These are phyloP conservation scores for Melanomma pulvis-pyrius DNA, from an alignment of 495 filamentous ascomycete genomes.

Conservation along the genomic window DNA sequence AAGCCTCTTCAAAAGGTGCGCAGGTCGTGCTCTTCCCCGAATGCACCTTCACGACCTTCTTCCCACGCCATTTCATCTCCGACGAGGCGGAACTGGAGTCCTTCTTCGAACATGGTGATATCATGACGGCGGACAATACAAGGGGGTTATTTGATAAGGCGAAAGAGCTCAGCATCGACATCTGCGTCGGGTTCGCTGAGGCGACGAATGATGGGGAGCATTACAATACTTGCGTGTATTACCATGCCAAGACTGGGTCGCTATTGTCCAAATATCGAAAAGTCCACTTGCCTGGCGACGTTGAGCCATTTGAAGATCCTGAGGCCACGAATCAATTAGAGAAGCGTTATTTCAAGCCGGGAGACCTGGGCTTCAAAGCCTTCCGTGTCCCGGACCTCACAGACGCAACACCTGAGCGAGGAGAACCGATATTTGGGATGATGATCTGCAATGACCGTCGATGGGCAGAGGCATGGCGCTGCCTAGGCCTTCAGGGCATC, in stretches of 20 bases:
- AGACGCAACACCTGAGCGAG: slow-evolving; percentile 19
- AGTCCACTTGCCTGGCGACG: slow-evolving; percentile 53
- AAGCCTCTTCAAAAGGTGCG: slow-evolving; percentile 45
- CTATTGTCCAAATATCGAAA: slow-evolving; percentile 55
- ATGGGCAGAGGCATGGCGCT: slow-evolving; percentile 54
- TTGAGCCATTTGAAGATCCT: slow-evolving; percentile 52
- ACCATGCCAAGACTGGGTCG: slow-evolving; percentile 45
- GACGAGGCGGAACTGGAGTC: slow-evolving; percentile 45
- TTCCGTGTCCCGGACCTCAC: slow-evolving; percentile 53
- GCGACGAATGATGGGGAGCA: slow-evolving; percentile 40
- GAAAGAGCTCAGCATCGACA: slow-evolving; percentile 49
- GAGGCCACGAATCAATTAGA: slow-evolving; percentile 54
- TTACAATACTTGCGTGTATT: slow-evolving; percentile 55
- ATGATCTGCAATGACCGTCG: slow-evolving; percentile 57
- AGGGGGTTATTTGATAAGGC: slow-evolving; percentile 52
- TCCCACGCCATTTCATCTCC: slow-evolving; percentile 50
- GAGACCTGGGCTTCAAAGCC: slow-evolving; percentile 53
- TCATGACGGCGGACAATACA: slow-evolving; percentile 44
- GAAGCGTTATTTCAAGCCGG: slow-evolving; percentile 55
- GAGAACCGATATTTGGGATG: slow-evolving; percentile 55
- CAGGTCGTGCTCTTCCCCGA: slow-evolving; percentile 55
- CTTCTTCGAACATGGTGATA: slow-evolving; percentile 53
- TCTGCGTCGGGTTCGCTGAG: slow-evolving; percentile 53
- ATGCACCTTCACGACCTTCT: slow-evolving; percentile 55
- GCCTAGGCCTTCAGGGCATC: slow-evolving; percentile 52